Conservation (phyloP, 495 filamentous ascomycete species). For the Oidiodendron maius region DNA sequence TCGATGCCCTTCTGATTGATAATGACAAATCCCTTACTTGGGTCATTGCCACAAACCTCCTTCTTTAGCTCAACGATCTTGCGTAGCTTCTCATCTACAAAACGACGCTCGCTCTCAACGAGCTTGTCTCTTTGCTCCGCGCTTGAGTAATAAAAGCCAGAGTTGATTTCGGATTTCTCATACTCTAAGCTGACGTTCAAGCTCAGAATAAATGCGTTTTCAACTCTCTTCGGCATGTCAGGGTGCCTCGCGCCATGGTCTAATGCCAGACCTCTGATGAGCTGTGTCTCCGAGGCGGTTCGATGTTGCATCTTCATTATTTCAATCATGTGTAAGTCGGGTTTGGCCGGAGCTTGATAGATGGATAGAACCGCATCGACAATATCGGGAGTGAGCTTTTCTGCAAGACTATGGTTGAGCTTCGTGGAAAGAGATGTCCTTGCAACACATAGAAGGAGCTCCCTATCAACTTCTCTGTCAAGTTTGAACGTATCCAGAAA, state of each 20-base stretch:
- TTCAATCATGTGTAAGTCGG: constrained; percentile 97
- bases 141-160: constrained; percentile 96
- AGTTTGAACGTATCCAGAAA: constrained; percentile 96
- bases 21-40: constrained; percentile 93
- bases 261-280: constrained; percentile 87
- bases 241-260: constrained; percentile 96
- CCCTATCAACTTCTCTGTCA: constrained; percentile 76
- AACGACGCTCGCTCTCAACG: constrained; percentile 92
- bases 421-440: constrained; percentile 94
- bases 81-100: constrained; percentile 93
- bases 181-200: constrained; percentile 97
- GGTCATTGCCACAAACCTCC: constrained; percentile 89
- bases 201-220: constrained; percentile 92
- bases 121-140: constrained; percentile 96
- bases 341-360: constrained; percentile 82
- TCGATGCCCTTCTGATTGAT: constrained; percentile 99
- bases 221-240: constrained; percentile 94
- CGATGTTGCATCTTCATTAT: constrained; percentile 99
- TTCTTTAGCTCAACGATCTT: constrained; percentile 99
- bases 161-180: constrained; percentile 99
- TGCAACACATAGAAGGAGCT: constrained; percentile 89
- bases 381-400: constrained; percentile 87
- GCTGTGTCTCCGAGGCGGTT: constrained; percentile 88
- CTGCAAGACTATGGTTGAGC: constrained; percentile 78
- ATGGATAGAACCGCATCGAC: constrained; percentile 95